phyloP scores from a whole-genome alignment of 2,329 filamentous ascomycete genomes.

The Xylariomycetidae sp. region DNA sequence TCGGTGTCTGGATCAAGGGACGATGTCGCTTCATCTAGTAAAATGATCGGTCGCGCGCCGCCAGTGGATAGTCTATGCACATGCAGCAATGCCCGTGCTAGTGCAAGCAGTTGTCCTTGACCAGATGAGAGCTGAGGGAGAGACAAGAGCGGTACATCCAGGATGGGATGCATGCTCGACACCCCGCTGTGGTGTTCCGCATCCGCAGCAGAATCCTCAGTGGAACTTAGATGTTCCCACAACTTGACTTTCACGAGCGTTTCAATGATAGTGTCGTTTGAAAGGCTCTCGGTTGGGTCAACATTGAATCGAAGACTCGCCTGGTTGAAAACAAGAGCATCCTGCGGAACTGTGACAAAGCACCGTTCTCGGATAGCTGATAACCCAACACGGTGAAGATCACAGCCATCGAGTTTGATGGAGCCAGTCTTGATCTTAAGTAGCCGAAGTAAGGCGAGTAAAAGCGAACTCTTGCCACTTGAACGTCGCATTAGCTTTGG shows the following conservation, averaged over 20 bases:
- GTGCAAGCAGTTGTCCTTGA: slow-evolving; percentile 28
- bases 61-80: slow-evolving; percentile 4
- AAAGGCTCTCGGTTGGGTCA: slow-evolving; percentile 14
- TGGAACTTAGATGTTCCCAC: slow-evolving; percentile 17
- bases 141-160: slow-evolving; percentile 20
- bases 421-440: slow-evolving; percentile 20
- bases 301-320: slow-evolving; percentile 27
- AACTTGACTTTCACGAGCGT: slow-evolving; percentile 10
- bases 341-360: slow-evolving; percentile 29
- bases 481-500: not conserved
- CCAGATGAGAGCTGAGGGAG: slow-evolving; percentile 27
- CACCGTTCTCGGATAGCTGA: slow-evolving; percentile 19
- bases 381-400: slow-evolving; percentile 18
- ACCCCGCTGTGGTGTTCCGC: not conserved
- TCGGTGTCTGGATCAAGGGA: slow-evolving; percentile 30
- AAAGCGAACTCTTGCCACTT: slow-evolving; percentile 34
- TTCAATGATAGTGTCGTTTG: slow-evolving; percentile 14
- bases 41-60: slow-evolving; percentile 24
- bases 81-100: slow-evolving; percentile 26
- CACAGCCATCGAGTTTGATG: slow-evolving; percentile 25
- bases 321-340: slow-evolving; percentile 19
- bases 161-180: slow-evolving; percentile 9
- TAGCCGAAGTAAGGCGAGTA: slow-evolving; percentile 16
- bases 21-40: slow-evolving; percentile 29
- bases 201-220: not conserved